phyloP scores from a whole-genome alignment of 345 rosid genomes.

The Bretschneidera sinensis region DNA sequence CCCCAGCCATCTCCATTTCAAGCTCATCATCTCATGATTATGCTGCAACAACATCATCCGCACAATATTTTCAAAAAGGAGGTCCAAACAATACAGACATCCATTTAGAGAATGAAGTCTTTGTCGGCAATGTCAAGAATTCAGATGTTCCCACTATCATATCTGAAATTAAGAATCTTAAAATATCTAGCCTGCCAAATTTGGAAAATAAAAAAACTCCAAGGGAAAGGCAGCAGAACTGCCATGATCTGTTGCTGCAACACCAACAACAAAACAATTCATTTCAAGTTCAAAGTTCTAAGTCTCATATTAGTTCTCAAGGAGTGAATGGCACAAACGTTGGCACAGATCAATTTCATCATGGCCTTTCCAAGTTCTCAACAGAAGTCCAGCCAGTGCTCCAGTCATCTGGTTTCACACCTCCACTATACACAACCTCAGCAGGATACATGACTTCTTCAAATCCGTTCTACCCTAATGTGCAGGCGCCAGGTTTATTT shows the following conservation, averaged over 20 bases:
- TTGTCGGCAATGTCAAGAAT: slow-evolving; percentile 20
- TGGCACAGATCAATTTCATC: slow-evolving; percentile 33
- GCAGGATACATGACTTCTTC: slow-evolving; percentile 38
- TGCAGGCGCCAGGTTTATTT: slow-evolving; percentile 29
- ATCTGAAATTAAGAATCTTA: slow-evolving; percentile 33
- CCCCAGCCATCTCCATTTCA: slow-evolving; percentile 14
- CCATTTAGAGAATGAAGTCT: slow-evolving; percentile 7
- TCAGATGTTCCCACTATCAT: slow-evolving; percentile 19
- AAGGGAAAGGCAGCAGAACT: slow-evolving; percentile 27
- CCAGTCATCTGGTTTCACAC: slow-evolving; percentile 53
- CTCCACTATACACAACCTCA: slow-evolving; percentile 34
- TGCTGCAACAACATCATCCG: slow-evolving; percentile 12
- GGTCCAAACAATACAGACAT: slow-evolving; percentile 7
- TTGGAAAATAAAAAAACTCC: slow-evolving; percentile 21
- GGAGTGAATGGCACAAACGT: slow-evolving; percentile 20
- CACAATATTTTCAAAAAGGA: slow-evolving; percentile 13
- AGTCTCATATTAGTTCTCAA: slow-evolving; percentile 21
- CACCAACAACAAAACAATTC: slow-evolving; percentile 32
- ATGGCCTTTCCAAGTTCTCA: slow-evolving; percentile 31
- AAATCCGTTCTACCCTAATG: slow-evolving; percentile 35
- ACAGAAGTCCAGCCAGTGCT: slow-evolving; percentile 38
- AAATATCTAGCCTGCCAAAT: slow-evolving; percentile 27
- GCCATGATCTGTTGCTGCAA: slow-evolving; percentile 21
- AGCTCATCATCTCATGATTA: slow-evolving; percentile 12
- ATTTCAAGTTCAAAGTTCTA: slow-evolving; percentile 32